Evolutionary conservation across 345 rosid genomes (phyloP).

Genomic region (Geranium brycei): DNA sequence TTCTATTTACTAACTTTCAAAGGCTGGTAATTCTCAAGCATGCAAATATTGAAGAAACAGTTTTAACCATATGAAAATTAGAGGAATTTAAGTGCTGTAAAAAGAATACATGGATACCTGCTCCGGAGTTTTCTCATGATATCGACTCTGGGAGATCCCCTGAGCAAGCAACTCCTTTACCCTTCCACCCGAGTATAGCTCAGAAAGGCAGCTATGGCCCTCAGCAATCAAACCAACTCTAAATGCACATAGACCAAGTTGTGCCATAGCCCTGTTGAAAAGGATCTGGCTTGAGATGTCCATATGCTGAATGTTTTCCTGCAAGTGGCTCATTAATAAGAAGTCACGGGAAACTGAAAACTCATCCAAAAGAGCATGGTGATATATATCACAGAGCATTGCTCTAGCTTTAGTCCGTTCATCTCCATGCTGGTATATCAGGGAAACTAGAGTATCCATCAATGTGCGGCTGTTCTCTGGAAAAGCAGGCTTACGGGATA

Average conservation of each 20-base stretch:
- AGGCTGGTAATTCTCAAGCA: too few relatives aligned
- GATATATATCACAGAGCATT: slow-evolving; percentile 91
- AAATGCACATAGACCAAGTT: slow-evolving; percentile 90
- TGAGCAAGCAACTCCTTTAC: slow-evolving; percentile 94
- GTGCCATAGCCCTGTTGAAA: slow-evolving; percentile 92
- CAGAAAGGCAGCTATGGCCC: slow-evolving; percentile 79
- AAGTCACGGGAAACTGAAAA: slow-evolving; percentile 69
- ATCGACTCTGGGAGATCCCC: slow-evolving; percentile 86
- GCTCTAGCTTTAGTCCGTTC: slow-evolving; percentile 97
- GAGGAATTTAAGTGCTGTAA: background rate
- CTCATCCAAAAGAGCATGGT: slow-evolving; percentile 73
- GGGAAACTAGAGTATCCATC: slow-evolving; percentile 80
- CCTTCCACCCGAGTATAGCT: slow-evolving; percentile 83
- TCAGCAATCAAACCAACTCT: slow-evolving; percentile 66
- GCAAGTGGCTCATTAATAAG: slow-evolving; percentile 86
- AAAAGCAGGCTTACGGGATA: slow-evolving; percentile 77
- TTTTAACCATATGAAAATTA: background rate
- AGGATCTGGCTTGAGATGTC: slow-evolving; percentile 91
- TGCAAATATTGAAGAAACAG: too few relatives aligned
- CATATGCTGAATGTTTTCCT: slow-evolving; percentile 77
- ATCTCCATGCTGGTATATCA: slow-evolving; percentile 82
- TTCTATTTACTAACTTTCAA: too few relatives aligned
- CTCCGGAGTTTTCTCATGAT: slow-evolving; percentile 93
- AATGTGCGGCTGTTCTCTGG: slow-evolving; percentile 74
- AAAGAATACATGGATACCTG: slow-evolving; percentile 31